Evolutionary conservation across 306 rosid genomes (phyloP), one percentile per base, ranked within the genome.

Genomic region (Pachyrhizus erosus): DNA sequence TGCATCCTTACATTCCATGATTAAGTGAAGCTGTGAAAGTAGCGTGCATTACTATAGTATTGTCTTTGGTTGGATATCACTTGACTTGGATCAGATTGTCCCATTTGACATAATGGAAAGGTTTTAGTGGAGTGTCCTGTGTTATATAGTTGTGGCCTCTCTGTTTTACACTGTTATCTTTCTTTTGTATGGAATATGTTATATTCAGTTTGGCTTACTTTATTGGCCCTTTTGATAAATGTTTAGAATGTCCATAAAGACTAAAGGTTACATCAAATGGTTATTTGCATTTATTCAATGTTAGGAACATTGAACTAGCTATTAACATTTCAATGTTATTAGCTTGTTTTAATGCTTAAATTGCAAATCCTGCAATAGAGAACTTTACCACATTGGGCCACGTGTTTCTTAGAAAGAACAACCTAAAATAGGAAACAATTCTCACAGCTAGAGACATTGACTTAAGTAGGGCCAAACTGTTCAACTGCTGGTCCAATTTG

Each of bases 1-100:
- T 76, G 78, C 66, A 57, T 83, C 39, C 15, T 76, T 79, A 33
- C 73, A 79, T 74, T 39, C 37, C 57, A 20, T 40, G 70, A 51
- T 79, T 48, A 26, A 29, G 79, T 62, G 71, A 21, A 65, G 26
- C 45, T 79, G 18, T 79, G 15, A 69, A 79, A 52, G 23, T 79
- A 68, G 76, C 37, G 58, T 67, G n/a, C 52, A 68, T 13, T 73
- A 18, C 60, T 67, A 5, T 66, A 27, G 39, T 34, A 18, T 68
- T 51, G 43, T 55, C 40, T 71, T 71, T 68, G 62, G 61, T 69
- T 39, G 70, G 29, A 40, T 4, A 26, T 54, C n/a, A 12, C 61
- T 26, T 72, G 37, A 18, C 46, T 60, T 52, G 76, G 31, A 45
- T 52, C 74, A 57, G 48, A 60, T 34, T 34, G 62, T 18, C 24